These are phyloP conservation scores for Seiridium cupressi DNA, from an alignment of 2,329 filamentous ascomycete species.

Conservation along the genomic window DNA sequence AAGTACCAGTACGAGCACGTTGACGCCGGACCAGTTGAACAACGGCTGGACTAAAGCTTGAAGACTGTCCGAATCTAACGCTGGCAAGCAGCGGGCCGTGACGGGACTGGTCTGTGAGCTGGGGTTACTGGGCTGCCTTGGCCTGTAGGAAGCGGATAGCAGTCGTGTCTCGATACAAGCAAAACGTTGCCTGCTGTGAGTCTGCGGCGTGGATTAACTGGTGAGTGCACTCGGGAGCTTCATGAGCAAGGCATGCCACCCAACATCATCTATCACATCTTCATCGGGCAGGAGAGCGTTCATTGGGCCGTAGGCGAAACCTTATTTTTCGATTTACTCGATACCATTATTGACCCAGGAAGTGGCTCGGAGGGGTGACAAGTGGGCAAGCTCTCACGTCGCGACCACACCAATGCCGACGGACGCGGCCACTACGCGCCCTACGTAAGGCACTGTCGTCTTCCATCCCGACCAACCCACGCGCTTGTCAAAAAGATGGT, in stretches of 20 bases:
- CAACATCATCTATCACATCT: neutral
- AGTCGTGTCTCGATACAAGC: too few relatives aligned
- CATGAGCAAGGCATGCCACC: neutral
- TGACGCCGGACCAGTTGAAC: too few relatives aligned
- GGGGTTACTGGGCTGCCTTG: too few relatives aligned
- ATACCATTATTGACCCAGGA: neutral
- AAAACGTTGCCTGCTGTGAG: too few relatives aligned
- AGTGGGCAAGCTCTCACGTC: neutral
- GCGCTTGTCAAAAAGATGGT: neutral
- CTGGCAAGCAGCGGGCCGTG: neutral
- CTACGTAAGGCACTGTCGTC: neutral
- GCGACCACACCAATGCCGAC: neutral
- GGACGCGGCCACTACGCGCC: neutral
- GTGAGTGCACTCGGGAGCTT: neutral
- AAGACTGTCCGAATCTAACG: neutral
- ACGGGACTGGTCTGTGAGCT: too few relatives aligned
- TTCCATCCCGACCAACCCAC: constrained; percentile 1
- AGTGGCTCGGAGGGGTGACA: neutral
- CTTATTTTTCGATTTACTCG: neutral
- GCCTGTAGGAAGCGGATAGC: too few relatives aligned
- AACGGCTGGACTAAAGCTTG: neutral
- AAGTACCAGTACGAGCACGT: too few relatives aligned
- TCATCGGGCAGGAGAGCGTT: constrained; percentile 1
- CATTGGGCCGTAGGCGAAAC: neutral
- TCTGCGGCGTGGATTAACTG: neutral